These are phyloP conservation scores for Mediolabrus comicus DNA, from an alignment of 108 stramenopile species.

Conservation along the genomic window DNA sequence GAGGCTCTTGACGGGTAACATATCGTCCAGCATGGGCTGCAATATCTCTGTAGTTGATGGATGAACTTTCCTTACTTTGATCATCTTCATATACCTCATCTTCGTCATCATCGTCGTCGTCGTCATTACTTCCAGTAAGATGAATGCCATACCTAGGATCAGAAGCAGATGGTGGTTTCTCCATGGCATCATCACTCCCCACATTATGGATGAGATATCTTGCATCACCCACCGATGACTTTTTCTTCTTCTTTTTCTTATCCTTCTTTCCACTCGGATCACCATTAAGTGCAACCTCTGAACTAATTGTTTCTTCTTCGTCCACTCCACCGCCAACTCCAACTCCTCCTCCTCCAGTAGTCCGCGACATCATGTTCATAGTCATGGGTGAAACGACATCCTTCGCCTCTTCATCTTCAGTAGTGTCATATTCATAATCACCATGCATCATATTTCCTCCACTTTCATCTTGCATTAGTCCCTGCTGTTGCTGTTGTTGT, in stretches of 20 bases:
- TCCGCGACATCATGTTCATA: background rate
- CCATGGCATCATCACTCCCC: conserved; percentile 14
- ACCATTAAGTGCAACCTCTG: conserved; percentile 24
- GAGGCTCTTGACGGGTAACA: background rate
- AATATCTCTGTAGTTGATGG: background rate
- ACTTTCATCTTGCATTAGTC: background rate
- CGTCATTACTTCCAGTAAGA: conserved; percentile 9
- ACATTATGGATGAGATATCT: conserved; percentile 12
- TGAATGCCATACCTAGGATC: conserved; percentile 29
- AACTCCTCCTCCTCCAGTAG: background rate
- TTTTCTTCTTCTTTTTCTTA: conserved; percentile 1
- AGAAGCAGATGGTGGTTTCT: background rate
- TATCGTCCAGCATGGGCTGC: conserved; percentile 12
- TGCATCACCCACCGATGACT: background rate
- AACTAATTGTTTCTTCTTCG: conserved; percentile 21
- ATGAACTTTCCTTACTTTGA: background rate
- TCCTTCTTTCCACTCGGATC: conserved; percentile 31
- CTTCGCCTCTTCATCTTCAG: conserved; percentile 12
- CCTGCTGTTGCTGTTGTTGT: background rate
- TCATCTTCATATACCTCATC: background rate
- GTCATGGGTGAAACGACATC: background rate
- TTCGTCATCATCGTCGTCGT: conserved; percentile 8
- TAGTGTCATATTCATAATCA: conserved; percentile 37
- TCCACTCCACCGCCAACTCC: background rate
- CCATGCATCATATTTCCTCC: background rate